Conservation (phyloP, 257 asterid species). For the Primulina eburnea region DNA sequence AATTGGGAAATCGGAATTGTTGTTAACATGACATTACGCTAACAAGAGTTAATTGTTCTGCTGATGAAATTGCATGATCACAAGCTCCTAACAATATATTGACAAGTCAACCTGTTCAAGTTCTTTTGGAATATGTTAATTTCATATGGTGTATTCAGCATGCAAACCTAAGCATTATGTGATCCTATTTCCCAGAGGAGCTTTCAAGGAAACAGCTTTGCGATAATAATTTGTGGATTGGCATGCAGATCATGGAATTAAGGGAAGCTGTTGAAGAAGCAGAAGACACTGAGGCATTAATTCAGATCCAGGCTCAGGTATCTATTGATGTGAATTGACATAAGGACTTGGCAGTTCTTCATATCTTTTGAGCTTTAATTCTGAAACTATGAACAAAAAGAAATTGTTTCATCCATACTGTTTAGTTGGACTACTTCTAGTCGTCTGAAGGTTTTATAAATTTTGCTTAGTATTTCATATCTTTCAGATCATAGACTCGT, state of each 20-base stretch:
- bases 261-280: constrained; percentile 96
- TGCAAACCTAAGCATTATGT: neutral
- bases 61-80: constrained; percentile 2
- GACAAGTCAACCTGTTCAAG: constrained; percentile 5
- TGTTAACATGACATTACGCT: constrained; percentile 8
- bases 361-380: neutral
- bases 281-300: constrained; percentile 45
- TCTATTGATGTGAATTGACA: neutral
- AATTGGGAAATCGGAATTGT: neutral
- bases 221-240: constrained; percentile 10
- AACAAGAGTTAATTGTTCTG: constrained; percentile 12
- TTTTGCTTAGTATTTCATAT: neutral
- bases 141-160: neutral
- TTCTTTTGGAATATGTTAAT: neutral
- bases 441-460: constrained; percentile 3
- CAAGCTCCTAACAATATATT: constrained; percentile 1
- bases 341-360: neutral
- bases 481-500: neutral
- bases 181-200: neutral
- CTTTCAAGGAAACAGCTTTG: constrained; percentile 8
- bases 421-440: constrained; percentile 9
- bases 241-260: constrained; percentile 74
- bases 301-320: constrained; percentile 73
- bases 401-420: constrained; percentile 2
- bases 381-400: neutral